A percentile compares a stretch with the other conserved stretches of the same genome.
Evolutionary conservation across 202 grass and related monocot genomes (phyloP).

Genomic region (Schoenoplectus triqueter): DNA sequence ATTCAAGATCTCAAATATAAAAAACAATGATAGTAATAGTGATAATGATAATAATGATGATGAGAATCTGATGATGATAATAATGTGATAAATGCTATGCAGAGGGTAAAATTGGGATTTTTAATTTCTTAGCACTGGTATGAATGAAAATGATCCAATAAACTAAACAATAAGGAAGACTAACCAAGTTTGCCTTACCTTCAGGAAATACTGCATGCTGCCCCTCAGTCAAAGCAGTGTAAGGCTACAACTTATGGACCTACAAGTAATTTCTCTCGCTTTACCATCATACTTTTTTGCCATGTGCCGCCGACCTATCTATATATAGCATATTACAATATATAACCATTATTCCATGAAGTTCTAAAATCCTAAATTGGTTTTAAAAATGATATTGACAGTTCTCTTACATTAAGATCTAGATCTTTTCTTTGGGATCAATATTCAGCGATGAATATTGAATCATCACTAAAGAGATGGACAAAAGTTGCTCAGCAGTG

Average conservation of each 20-base stretch:
- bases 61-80: too few relatives aligned
- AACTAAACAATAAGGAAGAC: slow-evolving; percentile 26
- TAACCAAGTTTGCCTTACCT: slow-evolving; percentile 84
- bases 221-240: slow-evolving; percentile 96
- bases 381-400: slow-evolving; percentile 33
- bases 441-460: slow-evolving; percentile 77
- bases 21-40: too few relatives aligned
- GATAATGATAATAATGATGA: too few relatives aligned
- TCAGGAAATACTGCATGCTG: slow-evolving; percentile 83
- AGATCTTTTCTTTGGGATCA: slow-evolving; percentile 79
- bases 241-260: slow-evolving; percentile 89
- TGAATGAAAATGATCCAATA: neutral
- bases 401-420: slow-evolving; percentile 81
- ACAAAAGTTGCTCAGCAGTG: slow-evolving; percentile 84
- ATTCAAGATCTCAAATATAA: too few relatives aligned
- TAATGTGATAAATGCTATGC: too few relatives aligned
- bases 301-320: slow-evolving; percentile 92
- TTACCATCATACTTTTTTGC: slow-evolving; percentile 95
- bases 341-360: neutral
- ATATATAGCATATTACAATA: slow-evolving; percentile 40
- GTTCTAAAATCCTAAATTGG: slow-evolving; percentile 5
- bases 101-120: neutral
- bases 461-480: slow-evolving; percentile 75
- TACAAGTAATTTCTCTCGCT: slow-evolving; percentile 94
- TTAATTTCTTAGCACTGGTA: neutral